Conservation (phyloP, 176 grass and related monocot genomes). For the Musa beccarii region DNA sequence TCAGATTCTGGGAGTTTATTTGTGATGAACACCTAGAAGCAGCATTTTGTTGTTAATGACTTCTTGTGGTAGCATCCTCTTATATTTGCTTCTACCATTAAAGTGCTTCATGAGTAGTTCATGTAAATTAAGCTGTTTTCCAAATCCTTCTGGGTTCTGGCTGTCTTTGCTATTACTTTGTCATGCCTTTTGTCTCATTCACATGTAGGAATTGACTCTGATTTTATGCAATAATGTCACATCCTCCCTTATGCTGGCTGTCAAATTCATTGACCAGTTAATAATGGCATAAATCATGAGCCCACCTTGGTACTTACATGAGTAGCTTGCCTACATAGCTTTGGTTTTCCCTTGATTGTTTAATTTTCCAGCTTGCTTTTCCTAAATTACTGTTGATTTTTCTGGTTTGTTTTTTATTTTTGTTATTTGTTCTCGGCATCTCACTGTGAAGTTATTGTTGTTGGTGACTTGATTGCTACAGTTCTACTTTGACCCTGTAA, state of each 20-base stretch:
- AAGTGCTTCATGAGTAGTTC: too few species aligned
- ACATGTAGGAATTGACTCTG: not conserved
- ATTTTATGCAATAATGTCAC: not conserved
- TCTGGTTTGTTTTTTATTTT: constrained; percentile 26
- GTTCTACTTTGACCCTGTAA: constrained; percentile 64
- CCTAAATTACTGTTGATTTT: constrained; percentile 5
- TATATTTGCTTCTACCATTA: too few species aligned
- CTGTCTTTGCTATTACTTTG: not conserved
- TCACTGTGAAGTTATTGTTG: constrained; percentile 8
- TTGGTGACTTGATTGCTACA: constrained; percentile 27
- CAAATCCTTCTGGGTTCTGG: not conserved
- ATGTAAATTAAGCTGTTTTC: too few species aligned
- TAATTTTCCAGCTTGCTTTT: constrained; percentile 3
- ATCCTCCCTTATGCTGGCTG: not conserved
- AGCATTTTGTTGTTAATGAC: too few species aligned
- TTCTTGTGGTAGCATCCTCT: too few species aligned
- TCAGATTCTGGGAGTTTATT: too few species aligned
- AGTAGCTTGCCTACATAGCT: not conserved
- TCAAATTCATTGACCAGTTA: not conserved
- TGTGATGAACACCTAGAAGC: too few species aligned
- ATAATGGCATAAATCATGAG: not conserved
- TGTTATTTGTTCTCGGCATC: not conserved
- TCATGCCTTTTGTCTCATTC: not conserved
- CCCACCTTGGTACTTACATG: not conserved
- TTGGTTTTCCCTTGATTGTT: not conserved